Percentiles rank a stretch among this genome's conserved stretches.
Conservation (phyloP, 306 rosid genomes). For the Cotoneaster glaucophyllus region DNA sequence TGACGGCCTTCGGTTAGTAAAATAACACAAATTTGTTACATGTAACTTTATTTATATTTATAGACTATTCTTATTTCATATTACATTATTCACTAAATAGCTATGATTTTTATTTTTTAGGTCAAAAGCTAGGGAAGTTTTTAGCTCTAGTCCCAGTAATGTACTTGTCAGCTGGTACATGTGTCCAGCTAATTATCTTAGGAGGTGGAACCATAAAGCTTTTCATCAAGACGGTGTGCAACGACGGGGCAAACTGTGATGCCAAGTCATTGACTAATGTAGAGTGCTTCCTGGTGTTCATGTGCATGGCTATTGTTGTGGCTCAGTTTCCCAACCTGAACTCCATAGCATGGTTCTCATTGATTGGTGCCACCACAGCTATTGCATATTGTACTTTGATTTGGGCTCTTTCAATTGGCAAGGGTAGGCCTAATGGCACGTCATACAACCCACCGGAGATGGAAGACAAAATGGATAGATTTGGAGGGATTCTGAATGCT, state of each 20-base stretch:
- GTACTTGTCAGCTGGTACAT: constrained; percentile 55
- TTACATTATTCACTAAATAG: background rate
- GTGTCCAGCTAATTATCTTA: constrained; percentile 43
- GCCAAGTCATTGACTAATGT: background rate
- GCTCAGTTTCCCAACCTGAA: constrained; percentile 7
- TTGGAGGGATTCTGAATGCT: constrained; percentile 29
- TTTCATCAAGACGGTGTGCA: background rate
- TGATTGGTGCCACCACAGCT: background rate
- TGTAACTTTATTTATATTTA: background rate
- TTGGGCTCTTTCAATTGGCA: constrained; percentile 4
- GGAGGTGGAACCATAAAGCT: constrained; percentile 32
- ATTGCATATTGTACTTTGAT: constrained; percentile 1
- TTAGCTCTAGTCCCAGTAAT: constrained; percentile 39
- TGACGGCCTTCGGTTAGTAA: constrained; percentile 41
- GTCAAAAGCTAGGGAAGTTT: constrained; percentile 38
- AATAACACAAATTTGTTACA: background rate
- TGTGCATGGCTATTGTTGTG: background rate
- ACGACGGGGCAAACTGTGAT: background rate
- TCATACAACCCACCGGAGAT: background rate
- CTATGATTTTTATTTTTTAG: background rate
- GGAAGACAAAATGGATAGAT: constrained; percentile 3
- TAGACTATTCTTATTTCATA: background rate
- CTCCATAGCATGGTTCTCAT: background rate
- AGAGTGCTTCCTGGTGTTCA: constrained; percentile 1
- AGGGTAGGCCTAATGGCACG: background rate